phyloP scores from a whole-genome alignment of 371 early-diverging fungal genomes.

The Mycotypha africana region DNA sequence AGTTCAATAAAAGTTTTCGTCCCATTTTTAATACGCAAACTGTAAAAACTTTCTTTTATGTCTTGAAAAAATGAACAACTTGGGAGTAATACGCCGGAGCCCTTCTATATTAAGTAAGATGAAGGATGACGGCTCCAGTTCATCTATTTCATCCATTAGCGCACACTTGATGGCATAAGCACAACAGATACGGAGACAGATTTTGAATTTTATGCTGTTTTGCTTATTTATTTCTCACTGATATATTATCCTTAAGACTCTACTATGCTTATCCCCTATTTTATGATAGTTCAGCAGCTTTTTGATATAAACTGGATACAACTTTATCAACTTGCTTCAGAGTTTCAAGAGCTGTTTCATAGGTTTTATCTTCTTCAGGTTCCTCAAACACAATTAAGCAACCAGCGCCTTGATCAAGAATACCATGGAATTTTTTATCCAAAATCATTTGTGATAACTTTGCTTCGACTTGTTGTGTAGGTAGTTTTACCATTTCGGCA shows the following conservation, averaged over 20 bases:
- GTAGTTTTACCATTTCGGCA: conserved; percentile 88
- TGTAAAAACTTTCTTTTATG: too few relatives aligned
- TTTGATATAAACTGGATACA: conserved; percentile 91
- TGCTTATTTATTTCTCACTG: not conserved
- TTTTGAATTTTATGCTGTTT: too few relatives aligned
- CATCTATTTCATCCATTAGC: too few relatives aligned
- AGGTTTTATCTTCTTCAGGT: conserved; percentile 82
- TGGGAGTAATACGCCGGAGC: too few relatives aligned
- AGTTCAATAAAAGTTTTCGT: too few relatives aligned
- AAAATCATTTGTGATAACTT: conserved; percentile 98
- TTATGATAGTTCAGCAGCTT: conserved; percentile 50
- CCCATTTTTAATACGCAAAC: too few relatives aligned
- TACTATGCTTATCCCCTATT: not conserved
- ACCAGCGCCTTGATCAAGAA: conserved; percentile 96
- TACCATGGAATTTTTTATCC: conserved; percentile 93
- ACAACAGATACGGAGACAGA: too few relatives aligned
- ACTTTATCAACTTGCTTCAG: conserved; percentile 93
- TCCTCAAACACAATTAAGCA: conserved; percentile 94
- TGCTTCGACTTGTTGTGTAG: conserved; percentile 86
- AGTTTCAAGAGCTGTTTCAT: conserved; percentile 89
- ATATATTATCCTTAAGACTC: too few relatives aligned
- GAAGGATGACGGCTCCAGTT: too few relatives aligned
- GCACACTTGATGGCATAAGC: too few relatives aligned
- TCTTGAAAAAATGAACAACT: too few relatives aligned
- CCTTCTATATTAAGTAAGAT: too few relatives aligned